Evolutionary conservation across 495 filamentous ascomycete species (phyloP).

Genomic region (Daldinia bambusicola): DNA sequence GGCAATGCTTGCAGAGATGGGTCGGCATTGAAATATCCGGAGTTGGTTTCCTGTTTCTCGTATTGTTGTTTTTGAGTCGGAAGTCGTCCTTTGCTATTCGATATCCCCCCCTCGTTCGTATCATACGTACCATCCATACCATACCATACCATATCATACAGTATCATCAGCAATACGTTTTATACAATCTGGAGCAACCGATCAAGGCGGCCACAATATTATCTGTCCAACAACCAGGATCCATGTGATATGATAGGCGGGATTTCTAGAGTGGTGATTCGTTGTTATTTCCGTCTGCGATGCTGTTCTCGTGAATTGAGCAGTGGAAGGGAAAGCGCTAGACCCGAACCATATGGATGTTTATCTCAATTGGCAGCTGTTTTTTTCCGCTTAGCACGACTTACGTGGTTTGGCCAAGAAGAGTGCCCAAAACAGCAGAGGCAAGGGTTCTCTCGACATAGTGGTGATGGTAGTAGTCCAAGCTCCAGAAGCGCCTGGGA

Average conservation of each 20-base stretch:
- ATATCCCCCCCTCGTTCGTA: constrained; percentile 48
- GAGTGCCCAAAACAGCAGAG: constrained; percentile 5
- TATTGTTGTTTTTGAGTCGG: constrained; percentile 39
- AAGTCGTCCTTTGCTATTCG: constrained; percentile 37
- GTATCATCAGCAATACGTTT: constrained; percentile 44
- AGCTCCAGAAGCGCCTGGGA: background rate
- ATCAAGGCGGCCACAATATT: constrained; percentile 39
- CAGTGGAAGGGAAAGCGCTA: constrained; percentile 11
- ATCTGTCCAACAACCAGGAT: constrained; percentile 31
- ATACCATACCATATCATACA: constrained; percentile 43
- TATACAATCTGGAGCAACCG: constrained; percentile 40
- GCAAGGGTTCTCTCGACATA: constrained; percentile 6
- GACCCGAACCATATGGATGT: constrained; percentile 43
- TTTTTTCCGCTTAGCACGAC: constrained; percentile 2
- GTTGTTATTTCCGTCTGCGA: constrained; percentile 26
- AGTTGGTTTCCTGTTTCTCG: constrained; percentile 44
- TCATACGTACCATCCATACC: constrained; percentile 43
- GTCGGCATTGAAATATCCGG: constrained; percentile 44
- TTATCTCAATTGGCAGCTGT: constrained; percentile 16
- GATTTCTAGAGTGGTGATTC: constrained; percentile 39
- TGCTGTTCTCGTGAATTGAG: constrained; percentile 25
- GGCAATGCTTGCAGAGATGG: constrained; percentile 39
- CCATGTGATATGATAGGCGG: constrained; percentile 42
- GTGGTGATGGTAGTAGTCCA: background rate
- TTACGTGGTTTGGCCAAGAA: constrained; percentile 17